Conservation (phyloP, 2,329 filamentous ascomycete genomes). For the Pseudogymnoascus sp. region DNA sequence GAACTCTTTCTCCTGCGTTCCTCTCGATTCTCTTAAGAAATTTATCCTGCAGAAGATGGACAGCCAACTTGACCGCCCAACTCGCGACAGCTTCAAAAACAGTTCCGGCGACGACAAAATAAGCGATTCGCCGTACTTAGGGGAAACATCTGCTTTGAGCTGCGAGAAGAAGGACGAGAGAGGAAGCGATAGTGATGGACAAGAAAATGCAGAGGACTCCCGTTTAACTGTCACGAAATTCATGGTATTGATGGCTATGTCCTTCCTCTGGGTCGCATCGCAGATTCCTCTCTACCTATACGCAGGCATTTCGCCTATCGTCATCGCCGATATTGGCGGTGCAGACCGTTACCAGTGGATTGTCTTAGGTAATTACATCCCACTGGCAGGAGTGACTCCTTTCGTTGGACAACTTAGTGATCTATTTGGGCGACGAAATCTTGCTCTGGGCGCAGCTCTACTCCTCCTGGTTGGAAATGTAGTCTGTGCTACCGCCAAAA, state of each 20-base stretch:
- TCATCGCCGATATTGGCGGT: conserved; percentile 52
- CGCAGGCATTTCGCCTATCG: conserved; percentile 41
- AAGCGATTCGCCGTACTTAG: too few relatives aligned
- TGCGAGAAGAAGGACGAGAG: too few relatives aligned
- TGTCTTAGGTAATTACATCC: conserved; percentile 44
- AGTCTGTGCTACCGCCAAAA: conserved; percentile 46
- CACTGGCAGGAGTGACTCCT: conserved; percentile 47
- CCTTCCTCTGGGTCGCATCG: conserved; percentile 52
- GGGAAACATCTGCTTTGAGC: too few relatives aligned
- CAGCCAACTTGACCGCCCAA: too few relatives aligned
- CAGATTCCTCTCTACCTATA: conserved; percentile 47
- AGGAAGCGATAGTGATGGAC: too few relatives aligned
- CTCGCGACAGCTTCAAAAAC: too few relatives aligned
- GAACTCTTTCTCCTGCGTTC: too few relatives aligned
- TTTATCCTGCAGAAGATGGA: too few relatives aligned
- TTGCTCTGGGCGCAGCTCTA: conserved; percentile 45
- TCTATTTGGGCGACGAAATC: conserved; percentile 52
- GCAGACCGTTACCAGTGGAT: conserved; percentile 29
- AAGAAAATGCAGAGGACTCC: too few relatives aligned
- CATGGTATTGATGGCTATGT: conserved; percentile 50
- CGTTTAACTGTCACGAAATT: conserved; percentile 31
- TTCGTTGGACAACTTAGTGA: conserved; percentile 61
- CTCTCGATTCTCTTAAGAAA: too few relatives aligned
- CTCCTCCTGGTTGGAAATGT: conserved; percentile 52
- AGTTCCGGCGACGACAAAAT: too few relatives aligned